phyloP scores from a whole-genome alignment of 106 monocot species.

The Gastrodia elata region DNA sequence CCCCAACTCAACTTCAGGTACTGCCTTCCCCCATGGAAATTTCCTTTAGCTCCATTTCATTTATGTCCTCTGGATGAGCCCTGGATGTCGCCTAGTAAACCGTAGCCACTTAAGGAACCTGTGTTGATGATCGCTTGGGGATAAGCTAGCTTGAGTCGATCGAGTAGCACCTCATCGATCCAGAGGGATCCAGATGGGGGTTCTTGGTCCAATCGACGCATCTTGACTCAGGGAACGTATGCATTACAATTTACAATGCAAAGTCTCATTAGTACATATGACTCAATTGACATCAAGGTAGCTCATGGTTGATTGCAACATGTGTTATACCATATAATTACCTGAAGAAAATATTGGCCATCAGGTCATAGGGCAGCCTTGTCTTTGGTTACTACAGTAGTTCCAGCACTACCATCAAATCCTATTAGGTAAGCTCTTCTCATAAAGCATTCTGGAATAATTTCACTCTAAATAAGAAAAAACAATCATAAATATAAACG shows the following conservation, averaged over 20 bases:
- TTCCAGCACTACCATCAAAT: constrained; percentile 92
- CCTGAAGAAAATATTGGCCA: constrained; percentile 94
- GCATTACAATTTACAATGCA: background rate
- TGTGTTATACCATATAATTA: background rate
- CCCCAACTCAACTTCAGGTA: too few species aligned
- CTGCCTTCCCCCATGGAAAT: too few species aligned
- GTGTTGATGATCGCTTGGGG: too few species aligned
- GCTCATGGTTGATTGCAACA: background rate
- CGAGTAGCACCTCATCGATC: too few species aligned
- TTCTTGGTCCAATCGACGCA: too few species aligned
- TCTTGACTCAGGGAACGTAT: too few species aligned
- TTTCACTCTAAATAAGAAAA: constrained; percentile 55
- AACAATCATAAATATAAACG: background rate
- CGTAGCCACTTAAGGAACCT: too few species aligned
- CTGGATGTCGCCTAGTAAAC: too few species aligned
- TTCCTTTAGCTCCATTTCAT: too few species aligned
- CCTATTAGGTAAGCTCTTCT: constrained; percentile 62
- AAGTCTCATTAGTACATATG: background rate
- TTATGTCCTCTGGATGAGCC: too few species aligned
- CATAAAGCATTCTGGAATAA: constrained; percentile 79
- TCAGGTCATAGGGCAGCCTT: constrained; percentile 87
- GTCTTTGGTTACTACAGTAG: constrained; percentile 79
- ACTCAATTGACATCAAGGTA: background rate
- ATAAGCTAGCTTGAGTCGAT: too few species aligned
- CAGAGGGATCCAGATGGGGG: too few species aligned